Conservation (phyloP, 768 basidiomycete species). For the Tubosaeta sp. region DNA sequence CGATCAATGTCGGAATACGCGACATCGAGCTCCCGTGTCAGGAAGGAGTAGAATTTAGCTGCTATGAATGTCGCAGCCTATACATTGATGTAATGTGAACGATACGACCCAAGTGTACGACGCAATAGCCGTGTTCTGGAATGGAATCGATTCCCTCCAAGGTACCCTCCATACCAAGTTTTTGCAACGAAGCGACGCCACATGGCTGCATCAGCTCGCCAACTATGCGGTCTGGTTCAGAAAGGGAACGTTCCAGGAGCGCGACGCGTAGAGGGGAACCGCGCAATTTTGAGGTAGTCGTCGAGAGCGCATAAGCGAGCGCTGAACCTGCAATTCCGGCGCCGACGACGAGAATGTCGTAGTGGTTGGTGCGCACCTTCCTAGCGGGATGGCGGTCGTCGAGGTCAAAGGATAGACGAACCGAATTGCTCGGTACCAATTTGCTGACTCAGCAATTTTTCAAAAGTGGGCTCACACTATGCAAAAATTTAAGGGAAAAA, state of each 20-base stretch:
- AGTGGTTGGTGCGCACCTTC: conserved; percentile 29
- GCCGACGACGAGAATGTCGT: conserved; percentile 87
- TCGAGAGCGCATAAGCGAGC: conserved; percentile 80
- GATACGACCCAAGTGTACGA: conserved; percentile 52
- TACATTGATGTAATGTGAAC: no score
- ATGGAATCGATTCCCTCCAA: conserved; percentile 89
- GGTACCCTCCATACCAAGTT: conserved; percentile 71
- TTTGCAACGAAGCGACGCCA: conserved; percentile 69
- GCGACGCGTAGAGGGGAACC: conserved; percentile 67
- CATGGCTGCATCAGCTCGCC: conserved; percentile 96
- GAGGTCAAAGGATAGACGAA: neutral
- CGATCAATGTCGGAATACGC: no score
- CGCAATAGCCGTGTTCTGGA: conserved; percentile 81
- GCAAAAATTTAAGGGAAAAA: no score
- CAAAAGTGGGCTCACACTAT: conserved; percentile 6
- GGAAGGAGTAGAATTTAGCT: no score
- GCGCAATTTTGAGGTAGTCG: conserved; percentile 39
- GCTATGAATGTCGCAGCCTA: no score
- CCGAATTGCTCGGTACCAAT: neutral
- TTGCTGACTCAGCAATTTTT: conserved; percentile 16
- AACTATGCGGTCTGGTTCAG: conserved; percentile 94
- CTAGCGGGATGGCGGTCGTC: neutral
- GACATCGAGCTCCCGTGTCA: no score
- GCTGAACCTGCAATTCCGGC: conserved; percentile 88
- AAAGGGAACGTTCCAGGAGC: conserved; percentile 85